Conservation (phyloP, 495 filamentous ascomycete genomes). For the Penicillium salamii region DNA sequence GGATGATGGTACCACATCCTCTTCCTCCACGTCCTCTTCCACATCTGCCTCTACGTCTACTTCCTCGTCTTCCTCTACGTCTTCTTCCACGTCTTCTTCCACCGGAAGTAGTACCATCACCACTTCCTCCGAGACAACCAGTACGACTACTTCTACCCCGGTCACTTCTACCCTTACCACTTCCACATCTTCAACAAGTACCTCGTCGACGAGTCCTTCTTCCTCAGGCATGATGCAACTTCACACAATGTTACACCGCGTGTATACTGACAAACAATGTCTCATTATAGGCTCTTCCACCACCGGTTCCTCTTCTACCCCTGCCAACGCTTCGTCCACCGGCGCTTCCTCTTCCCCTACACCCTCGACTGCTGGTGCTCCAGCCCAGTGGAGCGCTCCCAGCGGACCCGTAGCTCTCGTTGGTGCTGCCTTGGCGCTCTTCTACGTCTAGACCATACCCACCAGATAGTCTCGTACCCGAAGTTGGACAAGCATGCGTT, state of each 20-base stretch:
- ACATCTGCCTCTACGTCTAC: background rate
- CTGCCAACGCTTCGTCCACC: background rate
- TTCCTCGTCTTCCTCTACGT: conserved; percentile 7
- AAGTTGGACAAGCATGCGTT: no score
- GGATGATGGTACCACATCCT: conserved; percentile 11
- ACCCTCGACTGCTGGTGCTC: conserved; percentile 4
- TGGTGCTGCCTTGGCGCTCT: conserved; percentile 10
- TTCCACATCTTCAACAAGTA: conserved; percentile 1
- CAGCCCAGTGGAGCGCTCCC: conserved; percentile 5
- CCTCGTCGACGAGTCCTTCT: conserved; percentile 9
- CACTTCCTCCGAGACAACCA: conserved; percentile 7
- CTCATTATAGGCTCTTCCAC: background rate
- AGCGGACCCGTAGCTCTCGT: conserved; percentile 9
- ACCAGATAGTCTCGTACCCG: no score
- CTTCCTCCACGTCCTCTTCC: conserved; percentile 6
- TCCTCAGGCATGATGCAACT: conserved; percentile 15
- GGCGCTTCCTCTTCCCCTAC: background rate
- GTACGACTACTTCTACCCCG: conserved; percentile 6
- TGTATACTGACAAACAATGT: background rate
- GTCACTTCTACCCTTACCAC: conserved; percentile 7
- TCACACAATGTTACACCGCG: conserved; percentile 3
- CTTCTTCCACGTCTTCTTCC: conserved; percentile 1
- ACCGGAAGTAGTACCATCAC: background rate
- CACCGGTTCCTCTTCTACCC: background rate
- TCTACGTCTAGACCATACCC: background rate